Evolutionary conservation across 805 yeast genomes (phyloP), one percentile per base, ranked within the genome.

Genomic region (Starmerella vaccinii): DNA sequence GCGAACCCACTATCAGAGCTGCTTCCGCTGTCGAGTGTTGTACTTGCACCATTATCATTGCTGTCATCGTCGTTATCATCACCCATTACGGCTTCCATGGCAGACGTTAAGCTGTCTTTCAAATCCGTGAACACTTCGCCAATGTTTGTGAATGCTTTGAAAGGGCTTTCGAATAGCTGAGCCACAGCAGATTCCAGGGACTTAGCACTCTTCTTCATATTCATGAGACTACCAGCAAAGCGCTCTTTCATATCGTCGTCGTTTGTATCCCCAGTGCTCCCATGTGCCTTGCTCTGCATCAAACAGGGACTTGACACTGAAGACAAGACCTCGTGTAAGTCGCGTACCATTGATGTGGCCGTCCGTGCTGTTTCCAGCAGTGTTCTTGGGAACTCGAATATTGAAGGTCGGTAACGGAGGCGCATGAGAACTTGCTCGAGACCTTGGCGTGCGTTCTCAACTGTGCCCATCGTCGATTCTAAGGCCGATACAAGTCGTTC

Each of bases 1-100:
- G 38, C 49, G 39, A 47, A 47, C 16, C 49, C 45, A 26, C 18
- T n/a, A 29, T 27, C 49, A 2, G 49, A 6, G 18, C 16, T 15
- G 16, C 26, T 45, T 1, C 30, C 15, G 21, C 32, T 33, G 12
- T 13, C 23, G 18, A n/a, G 15, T 15, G 26, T 10, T 15, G 26
- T 29, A 19, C 26, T 27, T 5, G 19, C 16, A 13, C 27, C 29
- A 21, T 22, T 21, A 10, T 13, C n/a, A 19, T 30, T 21, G 10
- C 27, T 18, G 33, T 16, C 15, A 24, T n/a, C 34, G 24, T 27
- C 23, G n/a, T 5, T n/a, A 15, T 39, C 24, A 13, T 23, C 18
- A 23, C 45, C 45, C n/a, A 8, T 24, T 7, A 43, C 29, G 12
- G 46, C 46, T 13, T 29, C 29, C 7, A 43, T 13, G 13, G 46